Percentiles rank a stretch among this genome's conserved stretches.
phyloP scores from a whole-genome alignment of 192 early-diverging fungal genomes.

The Coemansia sp. region DNA sequence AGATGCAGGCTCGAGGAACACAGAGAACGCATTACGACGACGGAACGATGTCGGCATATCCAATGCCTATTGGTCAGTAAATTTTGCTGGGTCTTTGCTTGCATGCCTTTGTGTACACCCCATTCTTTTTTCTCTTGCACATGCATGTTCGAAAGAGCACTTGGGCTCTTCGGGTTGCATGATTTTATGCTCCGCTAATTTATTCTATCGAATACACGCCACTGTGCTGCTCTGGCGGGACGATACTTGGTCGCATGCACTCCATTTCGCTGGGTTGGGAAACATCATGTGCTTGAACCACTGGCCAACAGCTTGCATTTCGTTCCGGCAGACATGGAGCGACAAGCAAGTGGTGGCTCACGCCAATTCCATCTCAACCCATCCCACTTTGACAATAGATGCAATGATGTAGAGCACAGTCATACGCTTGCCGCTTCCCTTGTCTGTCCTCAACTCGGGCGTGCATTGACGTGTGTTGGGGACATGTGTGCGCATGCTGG shows the following conservation, averaged over 20 bases:
- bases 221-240: neutral
- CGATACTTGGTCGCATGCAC: neutral
- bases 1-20: neutral
- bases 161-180: neutral
- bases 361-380: neutral
- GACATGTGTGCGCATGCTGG: neutral
- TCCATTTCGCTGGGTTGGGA: neutral
- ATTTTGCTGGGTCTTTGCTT: neutral
- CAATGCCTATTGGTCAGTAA: neutral
- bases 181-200: neutral
- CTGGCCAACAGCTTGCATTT: neutral
- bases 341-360: neutral
- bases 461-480: neutral
- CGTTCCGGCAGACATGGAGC: conserved; percentile 1
- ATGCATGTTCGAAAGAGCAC: neutral
- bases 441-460: neutral
- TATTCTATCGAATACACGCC: neutral
- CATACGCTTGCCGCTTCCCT: neutral
- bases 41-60: neutral
- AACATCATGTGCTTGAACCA: neutral
- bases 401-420: neutral
- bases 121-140: neutral
- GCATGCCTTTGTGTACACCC: neutral
- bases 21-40: neutral
- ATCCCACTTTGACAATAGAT: neutral